A percentile compares a stretch with the other conserved stretches of the same genome.
Evolutionary conservation across 225 moss, liverwort and hornwort species (phyloP).

Genomic region (Bryum argenteum): DNA sequence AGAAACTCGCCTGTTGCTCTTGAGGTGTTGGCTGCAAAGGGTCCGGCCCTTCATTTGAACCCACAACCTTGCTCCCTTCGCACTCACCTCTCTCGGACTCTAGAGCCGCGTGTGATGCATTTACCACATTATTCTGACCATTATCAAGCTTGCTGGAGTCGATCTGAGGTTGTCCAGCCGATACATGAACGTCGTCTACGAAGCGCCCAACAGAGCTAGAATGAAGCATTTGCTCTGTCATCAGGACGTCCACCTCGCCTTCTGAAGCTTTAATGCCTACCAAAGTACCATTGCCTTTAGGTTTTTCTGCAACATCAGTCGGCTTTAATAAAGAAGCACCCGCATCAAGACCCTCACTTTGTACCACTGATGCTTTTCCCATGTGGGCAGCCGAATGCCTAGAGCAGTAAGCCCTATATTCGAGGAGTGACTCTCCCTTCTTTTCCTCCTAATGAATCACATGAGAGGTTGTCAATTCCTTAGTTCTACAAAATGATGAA

Average conservation of each 20-base stretch:
- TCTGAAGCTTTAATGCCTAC: constrained; percentile 20
- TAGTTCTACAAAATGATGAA: background rate
- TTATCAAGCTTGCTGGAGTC: constrained; percentile 31
- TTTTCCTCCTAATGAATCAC: too few species aligned
- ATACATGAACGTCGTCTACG: constrained; percentile 21
- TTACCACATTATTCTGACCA: constrained; percentile 20
- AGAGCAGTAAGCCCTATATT: constrained; percentile 63
- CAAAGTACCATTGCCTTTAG: constrained; percentile 30
- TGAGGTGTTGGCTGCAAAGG: constrained; percentile 23
- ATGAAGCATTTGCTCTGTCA: constrained; percentile 27
- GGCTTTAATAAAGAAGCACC: constrained; percentile 39
- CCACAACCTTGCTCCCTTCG: constrained; percentile 28
- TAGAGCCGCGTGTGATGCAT: constrained; percentile 23
- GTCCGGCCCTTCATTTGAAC: constrained; percentile 27
- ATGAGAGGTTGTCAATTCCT: background rate
- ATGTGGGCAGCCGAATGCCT: constrained; percentile 60
- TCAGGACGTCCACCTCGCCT: constrained; percentile 25
- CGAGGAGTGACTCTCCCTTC: constrained; percentile 33
- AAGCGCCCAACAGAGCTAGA: constrained; percentile 29
- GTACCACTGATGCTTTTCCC: constrained; percentile 49
- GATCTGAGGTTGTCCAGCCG: constrained; percentile 26
- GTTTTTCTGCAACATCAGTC: constrained; percentile 32
- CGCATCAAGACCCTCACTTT: constrained; percentile 46
- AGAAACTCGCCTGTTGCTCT: constrained; percentile 49
- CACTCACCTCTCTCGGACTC: constrained; percentile 18